Evolutionary conservation across 768 basidiomycete genomes (phyloP).

Genomic region (Xerocomus brunneocitrinus): DNA sequence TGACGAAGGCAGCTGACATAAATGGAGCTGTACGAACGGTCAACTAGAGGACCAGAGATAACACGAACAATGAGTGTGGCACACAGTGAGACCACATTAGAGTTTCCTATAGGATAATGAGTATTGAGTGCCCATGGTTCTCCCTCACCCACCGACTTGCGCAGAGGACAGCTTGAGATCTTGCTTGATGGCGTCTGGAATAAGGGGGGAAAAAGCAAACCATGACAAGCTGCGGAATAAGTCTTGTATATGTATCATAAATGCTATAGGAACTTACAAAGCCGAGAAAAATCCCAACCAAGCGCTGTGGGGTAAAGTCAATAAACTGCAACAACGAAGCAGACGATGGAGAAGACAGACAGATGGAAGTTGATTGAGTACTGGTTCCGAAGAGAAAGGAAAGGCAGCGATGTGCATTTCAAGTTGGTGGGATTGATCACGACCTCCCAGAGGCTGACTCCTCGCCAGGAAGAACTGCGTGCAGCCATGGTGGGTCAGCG

Average conservation of each 20-base stretch:
- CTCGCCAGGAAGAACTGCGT: neutral
- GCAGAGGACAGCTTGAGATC: constrained; percentile 47
- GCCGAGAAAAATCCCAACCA: constrained; percentile 50
- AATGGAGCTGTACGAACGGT: constrained; percentile 25
- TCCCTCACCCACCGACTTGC: constrained; percentile 35
- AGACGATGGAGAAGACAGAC: constrained; percentile 15
- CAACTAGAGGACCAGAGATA: constrained; percentile 47
- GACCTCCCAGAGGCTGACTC: constrained; percentile 7
- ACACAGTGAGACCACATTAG: constrained; percentile 44
- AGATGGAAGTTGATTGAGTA: constrained; percentile 52
- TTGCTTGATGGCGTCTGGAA: constrained; percentile 49
- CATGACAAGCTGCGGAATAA: constrained; percentile 32
- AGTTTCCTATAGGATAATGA: constrained; percentile 33
- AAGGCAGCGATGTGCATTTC: constrained; percentile 49
- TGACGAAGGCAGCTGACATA: neutral
- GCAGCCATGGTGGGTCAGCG: constrained; percentile 3
- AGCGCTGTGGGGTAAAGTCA: constrained; percentile 18
- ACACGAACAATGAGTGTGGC: constrained; percentile 48
- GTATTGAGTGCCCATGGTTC: neutral
- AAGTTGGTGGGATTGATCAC: constrained; percentile 46
- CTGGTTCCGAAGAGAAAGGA: constrained; percentile 44
- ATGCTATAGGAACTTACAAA: constrained; percentile 26
- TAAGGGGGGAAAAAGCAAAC: constrained; percentile 60
- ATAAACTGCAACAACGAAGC: neutral
- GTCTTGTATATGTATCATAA: neutral